Percentiles rank a stretch among this genome's conserved stretches.
phyloP scores from a whole-genome alignment of 2,329 filamentous ascomycete genomes.

The Didymella arachidicola region DNA sequence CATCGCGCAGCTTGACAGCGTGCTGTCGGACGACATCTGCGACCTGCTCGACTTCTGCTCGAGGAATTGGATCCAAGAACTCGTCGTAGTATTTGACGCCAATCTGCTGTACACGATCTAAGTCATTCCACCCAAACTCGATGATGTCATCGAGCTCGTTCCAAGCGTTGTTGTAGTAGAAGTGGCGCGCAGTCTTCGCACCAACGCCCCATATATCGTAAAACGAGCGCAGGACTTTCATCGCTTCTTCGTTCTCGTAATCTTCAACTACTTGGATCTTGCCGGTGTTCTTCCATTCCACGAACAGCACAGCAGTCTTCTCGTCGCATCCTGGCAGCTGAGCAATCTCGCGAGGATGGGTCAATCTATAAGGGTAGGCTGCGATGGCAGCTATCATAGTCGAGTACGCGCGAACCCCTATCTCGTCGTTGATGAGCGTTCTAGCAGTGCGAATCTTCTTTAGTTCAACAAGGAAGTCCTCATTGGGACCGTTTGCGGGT shows the following conservation, averaged over 20 bases:
- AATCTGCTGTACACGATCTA: constrained; percentile 87
- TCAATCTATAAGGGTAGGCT: constrained; percentile 74
- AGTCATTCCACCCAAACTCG: constrained; percentile 76
- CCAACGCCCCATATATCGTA: constrained; percentile 94
- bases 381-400: constrained; percentile 83
- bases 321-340: constrained; percentile 78
- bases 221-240: constrained; percentile 73
- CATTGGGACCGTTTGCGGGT: constrained; percentile 73
- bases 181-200: constrained; percentile 78
- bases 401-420: constrained; percentile 86
- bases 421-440: constrained; percentile 74
- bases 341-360: constrained; percentile 53
- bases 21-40: constrained; percentile 68
- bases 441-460: constrained; percentile 76
- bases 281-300: constrained; percentile 74
- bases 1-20: constrained; percentile 68
- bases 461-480: constrained; percentile 75
- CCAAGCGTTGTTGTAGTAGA: constrained; percentile 80
- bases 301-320: constrained; percentile 80
- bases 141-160: constrained; percentile 85
- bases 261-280: constrained; percentile 69
- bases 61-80: constrained; percentile 74
- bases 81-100: constrained; percentile 95
- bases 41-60: constrained; percentile 76
- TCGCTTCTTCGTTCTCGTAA: constrained; percentile 68